Evolutionary conservation across 176 grass and related monocot genomes (phyloP), one percentile per base, ranked within the genome.

Genomic region (Avena insularis): DNA sequence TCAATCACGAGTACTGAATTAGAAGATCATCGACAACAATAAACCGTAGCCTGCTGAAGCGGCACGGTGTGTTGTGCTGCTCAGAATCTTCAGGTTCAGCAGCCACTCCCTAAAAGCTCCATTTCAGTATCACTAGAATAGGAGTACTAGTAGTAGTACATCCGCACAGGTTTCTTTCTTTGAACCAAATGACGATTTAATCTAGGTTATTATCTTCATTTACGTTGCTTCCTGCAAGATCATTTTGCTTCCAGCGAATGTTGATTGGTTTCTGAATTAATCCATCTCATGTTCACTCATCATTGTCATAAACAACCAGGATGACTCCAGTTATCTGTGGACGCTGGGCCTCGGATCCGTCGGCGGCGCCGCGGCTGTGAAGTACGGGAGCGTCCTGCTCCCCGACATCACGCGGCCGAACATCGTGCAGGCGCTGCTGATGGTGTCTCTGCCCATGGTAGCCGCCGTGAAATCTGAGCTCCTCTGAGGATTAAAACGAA

Each of bases 381-480:
- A 98, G 74, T 98, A 98, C 64, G 93, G 96, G 33, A 98, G 91
- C 84, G 59, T 92, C 49, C 73, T 95, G 86, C 85, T 98, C 23
- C 96, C 96, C 47, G 88, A 90, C 48, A 88, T 95, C 82, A 94
- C 93, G 33, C 87, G 87, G 78, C 93, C 96, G 1, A 93, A 95
- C 79, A 88, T 98, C 46, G 46, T 90, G 14, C 81, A 92, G 83
- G 96, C 90, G 71, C 88, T 95, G 58, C 53, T 92, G 14, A 92
- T 94, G 93, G 90, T 98, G 59, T 92, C 82, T 31, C 79, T 98
- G 51, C 96, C 93, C 15, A 85, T 92, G 13, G 86, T 79, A 4
- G 92, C 89, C 55, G 92, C 92, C 14, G 85, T 83, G 57, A 35
- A 95, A 87, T 5, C 88, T 79, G 46, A 95, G 96, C 14, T 93